Evolutionary conservation across 176 grass and related monocot genomes (phyloP), one percentile per base, ranked within the genome.

Genomic region (Miscanthus lutarioriparius): DNA sequence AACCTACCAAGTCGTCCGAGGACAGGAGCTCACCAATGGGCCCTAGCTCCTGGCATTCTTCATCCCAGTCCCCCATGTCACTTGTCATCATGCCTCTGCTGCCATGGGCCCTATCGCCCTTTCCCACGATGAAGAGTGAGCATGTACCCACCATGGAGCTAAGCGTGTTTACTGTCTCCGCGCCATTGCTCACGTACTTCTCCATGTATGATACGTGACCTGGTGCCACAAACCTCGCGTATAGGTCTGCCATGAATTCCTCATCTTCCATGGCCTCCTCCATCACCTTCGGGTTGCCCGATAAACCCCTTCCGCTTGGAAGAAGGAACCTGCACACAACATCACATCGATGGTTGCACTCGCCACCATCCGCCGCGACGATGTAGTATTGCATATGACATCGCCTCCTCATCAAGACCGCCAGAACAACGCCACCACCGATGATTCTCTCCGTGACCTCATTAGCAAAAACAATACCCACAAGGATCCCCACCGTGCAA

Each of bases 1-100:
- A 87, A 23, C 74, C 84, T 36, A 70, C 75, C 69, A 96, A 77
- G 47, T 93, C 94, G 16, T 93, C 86, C 6, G 94, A 97, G 66
- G 94, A 85, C 70, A 97, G 32, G 23, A 97, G 72, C 88, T 97
- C 91, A 1, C 94, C 94, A 10, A 97, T 58, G 37, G 87, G 87
- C 0, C 94, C 94, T 15, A 97, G 87, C 89, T 97, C 91, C 1
- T 87, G 84, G 67, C 82, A 93, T 19, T 93, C 94, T 37, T 93
- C 78, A 20, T 93, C 79, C 79, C 82, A 88, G 16, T 84, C 87
- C 12, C 86, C 89, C 64, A 93, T 89, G 61, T 91, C 82, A 2
- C 36, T 68, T 3, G 85, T 96, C 83, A 91, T 84, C 8, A 27
- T 6, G 54, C 11, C 44, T 72, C 58, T 10, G 33, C 32, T 32